Percentiles rank a stretch among this genome's conserved stretches.
These are phyloP conservation scores for Verticillium klebahnii DNA, from an alignment of 2,329 filamentous ascomycete genomes.

Conservation along the genomic window DNA sequence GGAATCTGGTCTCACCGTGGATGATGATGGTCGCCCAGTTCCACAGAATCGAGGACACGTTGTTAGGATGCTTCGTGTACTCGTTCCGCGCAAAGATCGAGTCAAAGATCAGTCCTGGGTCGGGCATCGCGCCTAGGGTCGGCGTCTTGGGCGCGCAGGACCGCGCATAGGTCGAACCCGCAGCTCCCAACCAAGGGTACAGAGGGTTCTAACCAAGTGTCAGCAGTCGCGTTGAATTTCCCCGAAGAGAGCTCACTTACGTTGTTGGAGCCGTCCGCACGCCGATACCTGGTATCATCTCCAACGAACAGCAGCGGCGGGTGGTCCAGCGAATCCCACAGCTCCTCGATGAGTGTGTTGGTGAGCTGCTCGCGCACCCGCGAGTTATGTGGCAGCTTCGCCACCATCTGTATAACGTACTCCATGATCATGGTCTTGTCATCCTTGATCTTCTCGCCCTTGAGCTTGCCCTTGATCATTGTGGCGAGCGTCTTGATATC, in stretches of 20 bases:
- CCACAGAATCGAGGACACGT: constrained; percentile 67
- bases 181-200: constrained; percentile 61
- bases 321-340: constrained; percentile 70
- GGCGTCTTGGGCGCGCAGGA: constrained; percentile 55
- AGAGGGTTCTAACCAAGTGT: constrained; percentile 50
- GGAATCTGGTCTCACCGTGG: constrained; percentile 44
- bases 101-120: constrained; percentile 60
- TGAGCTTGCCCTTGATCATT: constrained; percentile 57
- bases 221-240: background rate
- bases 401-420: constrained; percentile 64
- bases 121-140: constrained; percentile 61
- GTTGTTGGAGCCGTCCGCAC: constrained; percentile 67
- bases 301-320: constrained; percentile 64
- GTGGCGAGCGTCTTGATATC: constrained; percentile 60
- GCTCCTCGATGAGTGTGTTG: constrained; percentile 60
- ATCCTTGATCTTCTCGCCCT: constrained; percentile 58
- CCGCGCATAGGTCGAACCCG: constrained; percentile 62
- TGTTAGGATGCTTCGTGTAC: constrained; percentile 61
- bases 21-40: constrained; percentile 72
- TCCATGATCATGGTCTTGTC: constrained; percentile 80
- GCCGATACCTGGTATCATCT: constrained; percentile 59
- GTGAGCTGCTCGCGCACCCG: constrained; percentile 59
- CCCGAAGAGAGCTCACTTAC: constrained; percentile 22
- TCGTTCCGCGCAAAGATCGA: constrained; percentile 49
- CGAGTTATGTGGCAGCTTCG: constrained; percentile 58